Base-by-base conservation (phyloP, 768 basidiomycete genomes). In the Tephrocybe sp. region DNA sequence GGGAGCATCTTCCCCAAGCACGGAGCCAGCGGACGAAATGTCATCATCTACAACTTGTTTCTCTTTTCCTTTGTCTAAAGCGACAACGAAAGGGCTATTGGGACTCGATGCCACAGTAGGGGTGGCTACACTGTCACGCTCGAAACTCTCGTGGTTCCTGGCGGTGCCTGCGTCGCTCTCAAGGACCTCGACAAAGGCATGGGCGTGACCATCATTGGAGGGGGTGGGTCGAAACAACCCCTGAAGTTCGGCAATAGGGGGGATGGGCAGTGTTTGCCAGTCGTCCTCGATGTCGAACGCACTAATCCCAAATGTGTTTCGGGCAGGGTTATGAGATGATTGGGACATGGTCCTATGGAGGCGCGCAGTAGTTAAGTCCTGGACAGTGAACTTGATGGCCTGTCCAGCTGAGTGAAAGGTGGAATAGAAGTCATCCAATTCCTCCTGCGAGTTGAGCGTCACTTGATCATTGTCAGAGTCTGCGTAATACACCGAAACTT, bases 381-480 rank as follows among this genome's bases (percentile, higher is more conserved):
- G 73, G 18, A 92, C 82, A 16, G 66, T 67, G 57, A 92, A 80
- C 66, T 81, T 87, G 67, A 85, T 69, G 21, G 67, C 51, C 18
- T 70, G 64, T 12, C 62, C 62, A 36, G 59, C 49, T 18, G 52
- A 54, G 55, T 66, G 47, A 50, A 69, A 58, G 6, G 70, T 68
- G 24, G 62, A 59, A 61, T 86, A 90, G 62, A 78, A 88, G 51
- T 91, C 88, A 47, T 77, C 75, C n/a, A 92, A 78, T 64, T 92
- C 90, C 27, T 84, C 83, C 47, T 89, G 75, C 3, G 89, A 81
- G 65, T 80, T 87, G 49, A 91, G 72, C 9, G 89, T 91, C 53
- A 92, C 81, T 52, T 85, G 80, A 60, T 92, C 90, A 31, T 79
- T 77, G 60, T 92, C 89, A 26, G 64, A 62, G 64, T 92, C 90